Base-by-base conservation (phyloP, 2,329 filamentous ascomycete genomes). In the Botrytis hyacinthi region DNA sequence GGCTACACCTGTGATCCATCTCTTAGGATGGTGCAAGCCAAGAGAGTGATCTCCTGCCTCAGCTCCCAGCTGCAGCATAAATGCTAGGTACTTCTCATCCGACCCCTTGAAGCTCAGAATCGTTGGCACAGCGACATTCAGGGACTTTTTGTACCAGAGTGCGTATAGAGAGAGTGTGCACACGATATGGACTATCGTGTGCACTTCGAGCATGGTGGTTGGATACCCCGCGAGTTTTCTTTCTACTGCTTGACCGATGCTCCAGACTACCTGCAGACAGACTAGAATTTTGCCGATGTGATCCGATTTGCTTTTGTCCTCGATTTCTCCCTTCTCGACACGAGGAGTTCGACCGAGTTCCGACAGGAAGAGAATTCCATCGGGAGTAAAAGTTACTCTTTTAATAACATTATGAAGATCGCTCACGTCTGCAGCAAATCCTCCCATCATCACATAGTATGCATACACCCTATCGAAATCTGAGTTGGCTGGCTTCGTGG, bases 151-250 rank as follows among this genome's bases (percentile, higher is more conserved):
- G 35, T 62, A 40, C 76, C 75, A 75, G 1, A 77, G 12, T 1
- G n/a, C 40, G 35, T 77, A 77, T 59, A 75, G 73, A 7, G 73
- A 7, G 0, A 77, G 20, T 1, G 72, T 74, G 44, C 74, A 76
- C 1, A 77, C n/a, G 16, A 68, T 77, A 68, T 80, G 79, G 14
- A 76, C 74, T 4, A 80, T 44, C 2, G 77, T 79, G 66, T 80
- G 76, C 29, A 80, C 62, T 40, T 76, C 76, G 3, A 76, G 75
- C n/a, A 75, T 37, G 16, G 70, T 74, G 10, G 74, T 60, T 32
- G 75, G 74, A 69, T 73, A 74, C 37, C 37, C 37, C 1, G 37
- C 9, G 7, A 40, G 10, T 14, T 40, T 12, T 40, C 37, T 40
- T 40, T 74, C 76, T 29, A 76, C 54, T 29, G 61, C 70, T 57